A percentile compares a stretch with the other conserved stretches of the same genome.
phyloP scores from a whole-genome alignment of 2,329 filamentous ascomycete species.

The Colletotrichum siamense region DNA sequence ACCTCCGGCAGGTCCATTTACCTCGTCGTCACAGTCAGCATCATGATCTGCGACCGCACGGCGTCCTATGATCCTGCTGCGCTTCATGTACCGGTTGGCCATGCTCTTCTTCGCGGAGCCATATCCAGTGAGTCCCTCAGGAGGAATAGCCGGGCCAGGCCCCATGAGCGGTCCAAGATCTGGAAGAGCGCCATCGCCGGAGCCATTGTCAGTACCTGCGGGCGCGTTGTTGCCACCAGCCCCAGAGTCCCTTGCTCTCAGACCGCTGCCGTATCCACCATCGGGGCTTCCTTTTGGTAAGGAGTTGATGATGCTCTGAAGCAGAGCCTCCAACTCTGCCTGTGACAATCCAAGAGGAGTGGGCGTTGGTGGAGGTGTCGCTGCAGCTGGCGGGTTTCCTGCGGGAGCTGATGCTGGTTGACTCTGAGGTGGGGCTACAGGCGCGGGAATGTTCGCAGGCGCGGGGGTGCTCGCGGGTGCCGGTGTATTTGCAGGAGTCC shows the following conservation, averaged over 20 bases:
- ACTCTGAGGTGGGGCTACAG: background rate
- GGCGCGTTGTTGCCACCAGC: background rate
- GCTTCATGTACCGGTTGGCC: background rate
- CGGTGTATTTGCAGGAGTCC: background rate
- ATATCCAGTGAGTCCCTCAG: background rate
- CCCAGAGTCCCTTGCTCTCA: conserved; percentile 17
- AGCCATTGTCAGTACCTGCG: background rate
- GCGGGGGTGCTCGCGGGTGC: background rate
- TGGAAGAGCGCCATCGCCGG: background rate
- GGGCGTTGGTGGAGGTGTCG: background rate
- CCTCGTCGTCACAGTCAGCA: background rate
- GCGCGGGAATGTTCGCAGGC: background rate
- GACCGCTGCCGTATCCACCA: conserved; percentile 1
- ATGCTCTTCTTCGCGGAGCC: background rate
- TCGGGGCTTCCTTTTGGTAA: background rate
- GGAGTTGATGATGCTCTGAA: conserved; percentile 16
- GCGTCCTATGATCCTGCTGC: conserved; percentile 14
- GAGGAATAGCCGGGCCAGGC: background rate
- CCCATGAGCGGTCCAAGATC: background rate
- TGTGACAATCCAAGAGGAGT: background rate
- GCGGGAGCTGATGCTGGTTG: background rate
- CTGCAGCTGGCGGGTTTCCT: background rate
- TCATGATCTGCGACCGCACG: background rate
- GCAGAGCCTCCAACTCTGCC: background rate
- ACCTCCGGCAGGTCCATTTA: background rate